These are phyloP conservation scores for Rhodofomes roseus DNA, from an alignment of 1,284 basidiomycete species.

Conservation along the genomic window DNA sequence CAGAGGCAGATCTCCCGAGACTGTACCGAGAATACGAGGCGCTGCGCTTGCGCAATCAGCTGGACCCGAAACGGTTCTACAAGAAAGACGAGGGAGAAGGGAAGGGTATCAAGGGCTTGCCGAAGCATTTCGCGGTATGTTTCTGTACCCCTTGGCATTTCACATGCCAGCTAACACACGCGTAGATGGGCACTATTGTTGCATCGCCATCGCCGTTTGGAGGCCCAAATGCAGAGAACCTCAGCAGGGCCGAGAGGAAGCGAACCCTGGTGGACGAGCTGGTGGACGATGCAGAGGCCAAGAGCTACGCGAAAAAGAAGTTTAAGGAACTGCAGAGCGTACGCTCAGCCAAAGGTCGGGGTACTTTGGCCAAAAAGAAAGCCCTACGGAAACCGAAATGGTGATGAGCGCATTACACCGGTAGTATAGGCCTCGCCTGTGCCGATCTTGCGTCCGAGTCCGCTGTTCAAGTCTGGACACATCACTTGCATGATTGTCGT, in stretches of 20 bases:
- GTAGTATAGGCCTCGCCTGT: no score
- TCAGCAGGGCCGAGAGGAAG: slow-evolving; percentile 67
- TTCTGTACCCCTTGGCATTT: background rate
- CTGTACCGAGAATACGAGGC: slow-evolving; percentile 93
- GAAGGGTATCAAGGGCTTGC: slow-evolving; percentile 81
- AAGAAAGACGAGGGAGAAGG: slow-evolving; percentile 80
- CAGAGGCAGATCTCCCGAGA: slow-evolving; percentile 76
- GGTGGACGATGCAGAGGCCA: slow-evolving; percentile 83
- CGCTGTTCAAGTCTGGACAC: no score
- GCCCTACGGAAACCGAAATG: slow-evolving; percentile 64
- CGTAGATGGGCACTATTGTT: slow-evolving; percentile 85
- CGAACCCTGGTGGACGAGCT: slow-evolving; percentile 86
- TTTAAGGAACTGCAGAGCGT: slow-evolving; percentile 80
- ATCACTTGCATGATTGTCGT: no score
- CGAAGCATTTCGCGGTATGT: slow-evolving; percentile 86
- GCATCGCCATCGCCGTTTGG: slow-evolving; percentile 76
- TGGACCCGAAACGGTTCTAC: slow-evolving; percentile 97
- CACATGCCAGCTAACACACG: slow-evolving; percentile 1
- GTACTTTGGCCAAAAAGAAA: slow-evolving; percentile 69
- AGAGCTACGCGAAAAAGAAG: slow-evolving; percentile 91
- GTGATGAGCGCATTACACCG: slow-evolving; percentile 32
- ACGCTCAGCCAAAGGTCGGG: slow-evolving; percentile 70
- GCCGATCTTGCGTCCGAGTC: no score
- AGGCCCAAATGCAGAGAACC: slow-evolving; percentile 66
- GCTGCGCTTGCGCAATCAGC: slow-evolving; percentile 83